These are phyloP conservation scores for Ramaria rubella DNA, from an alignment of 768 basidiomycete species.

Conservation along the genomic window DNA sequence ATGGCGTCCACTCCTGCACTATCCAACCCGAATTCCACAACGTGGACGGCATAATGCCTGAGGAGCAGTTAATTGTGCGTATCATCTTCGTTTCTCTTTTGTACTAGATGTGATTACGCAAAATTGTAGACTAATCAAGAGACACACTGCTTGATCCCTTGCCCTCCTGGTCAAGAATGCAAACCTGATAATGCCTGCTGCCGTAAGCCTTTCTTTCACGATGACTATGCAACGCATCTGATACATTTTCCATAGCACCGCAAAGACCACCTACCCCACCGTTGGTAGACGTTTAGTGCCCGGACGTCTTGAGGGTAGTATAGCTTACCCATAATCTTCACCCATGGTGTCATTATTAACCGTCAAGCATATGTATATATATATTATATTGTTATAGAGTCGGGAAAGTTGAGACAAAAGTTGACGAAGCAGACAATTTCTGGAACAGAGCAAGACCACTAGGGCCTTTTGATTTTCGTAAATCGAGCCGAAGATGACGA, in stretches of 20 bases:
- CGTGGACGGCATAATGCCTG: constrained; percentile 33
- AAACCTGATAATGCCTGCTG: constrained; percentile 75
- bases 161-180: constrained; percentile 63
- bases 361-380: not conserved
- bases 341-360: not conserved
- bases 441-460: constrained; percentile 52
- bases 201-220: constrained; percentile 44
- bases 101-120: not conserved
- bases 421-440: constrained; percentile 51
- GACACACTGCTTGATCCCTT: constrained; percentile 63
- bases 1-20: constrained; percentile 91
- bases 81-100: not conserved
- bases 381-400: not conserved
- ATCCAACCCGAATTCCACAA: constrained; percentile 83
- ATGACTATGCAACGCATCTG: constrained; percentile 3
- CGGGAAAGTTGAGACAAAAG: constrained; percentile 67
- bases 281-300: not conserved
- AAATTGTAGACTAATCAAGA: constrained; percentile 39
- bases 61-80: constrained; percentile 46
- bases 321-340: no score
- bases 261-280: constrained; percentile 9
- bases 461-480: constrained; percentile 47
- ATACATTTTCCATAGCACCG: constrained; percentile 38
- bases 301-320: no score
- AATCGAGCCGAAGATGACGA: constrained; percentile 54